These are phyloP conservation scores for Wickerhamomyces queroliae DNA, from an alignment of 805 yeast species.

Conservation along the genomic window DNA sequence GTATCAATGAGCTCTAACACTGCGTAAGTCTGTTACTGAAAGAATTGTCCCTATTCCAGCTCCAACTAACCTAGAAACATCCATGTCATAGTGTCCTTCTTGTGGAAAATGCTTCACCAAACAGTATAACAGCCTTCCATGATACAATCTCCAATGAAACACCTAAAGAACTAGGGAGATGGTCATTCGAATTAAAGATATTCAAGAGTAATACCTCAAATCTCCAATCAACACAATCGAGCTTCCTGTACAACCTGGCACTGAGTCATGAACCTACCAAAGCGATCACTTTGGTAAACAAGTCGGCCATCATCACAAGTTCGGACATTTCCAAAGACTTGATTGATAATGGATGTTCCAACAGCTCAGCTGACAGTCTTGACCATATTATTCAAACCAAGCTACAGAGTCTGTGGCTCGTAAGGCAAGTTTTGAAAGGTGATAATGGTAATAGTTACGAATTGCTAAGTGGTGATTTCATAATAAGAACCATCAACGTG, in stretches of 20 bases:
- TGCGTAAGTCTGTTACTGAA: too few species aligned
- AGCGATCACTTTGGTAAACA: conserved; percentile 16
- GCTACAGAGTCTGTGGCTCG: conserved; percentile 63
- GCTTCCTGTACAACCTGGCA: conserved; percentile 9
- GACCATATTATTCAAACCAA: conserved; percentile 50
- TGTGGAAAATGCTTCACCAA: conserved; percentile 44
- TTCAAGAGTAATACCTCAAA: conserved; percentile 54
- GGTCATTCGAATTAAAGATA: conserved; percentile 66
- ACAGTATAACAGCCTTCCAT: conserved; percentile 61
- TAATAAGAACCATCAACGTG: conserved; percentile 62
- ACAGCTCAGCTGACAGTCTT: conserved; percentile 51
- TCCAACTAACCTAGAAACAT: too few species aligned
- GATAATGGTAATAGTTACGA: conserved; percentile 69
- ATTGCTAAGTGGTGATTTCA: conserved; percentile 34
- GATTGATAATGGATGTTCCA: conserved; percentile 45
- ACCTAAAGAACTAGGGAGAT: conserved; percentile 54
- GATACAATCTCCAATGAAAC: conserved; percentile 65
- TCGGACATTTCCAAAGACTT: conserved; percentile 21
- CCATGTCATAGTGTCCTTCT: conserved; percentile 32
- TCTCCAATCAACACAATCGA: conserved; percentile 25
- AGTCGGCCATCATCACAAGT: conserved; percentile 23
- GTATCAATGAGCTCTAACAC: too few species aligned
- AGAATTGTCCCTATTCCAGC: too few species aligned
- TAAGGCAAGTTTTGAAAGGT: conserved; percentile 64
- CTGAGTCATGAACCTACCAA: conserved; percentile 14